Evolutionary conservation across 23 red algal genomes (phyloP), one percentile per base, ranked within the genome.

Genomic region (Cyanidiococcus yangmingshanensis): DNA sequence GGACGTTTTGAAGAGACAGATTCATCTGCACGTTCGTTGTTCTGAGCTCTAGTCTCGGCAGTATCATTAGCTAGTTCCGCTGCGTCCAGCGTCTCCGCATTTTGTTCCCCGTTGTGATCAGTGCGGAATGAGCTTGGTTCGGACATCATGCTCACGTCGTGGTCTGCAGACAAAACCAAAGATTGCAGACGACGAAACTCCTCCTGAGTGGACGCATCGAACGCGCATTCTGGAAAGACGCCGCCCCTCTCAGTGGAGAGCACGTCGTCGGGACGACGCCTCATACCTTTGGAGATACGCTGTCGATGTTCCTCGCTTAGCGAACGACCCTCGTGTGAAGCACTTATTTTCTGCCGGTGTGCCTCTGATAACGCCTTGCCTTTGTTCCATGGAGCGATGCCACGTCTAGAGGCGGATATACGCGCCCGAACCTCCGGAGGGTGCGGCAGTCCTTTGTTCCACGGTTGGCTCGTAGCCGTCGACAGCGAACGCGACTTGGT

Each of bases 361-460:
- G 15, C 63, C 63, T 71, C 63, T 35, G 63, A 71, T 29, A 71
- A 54, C 45, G 45, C 45, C 45, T 54, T 54, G 7, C 45, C 45
- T 54, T 54, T 54, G 21, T 54, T 71, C 63, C 63, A 71, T 35
- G 63, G n/a, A 12, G 63, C 63, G 12, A 7, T 25, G 7, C 63
- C 63, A 7, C 32, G 21, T 25, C 32, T 7, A 25, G 63, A 7
- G 12, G 21, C 63, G 3, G 12, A 12, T 25, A 71, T 71, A 3
- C 63, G 63, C 7, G 63, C 21, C n/a, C 63, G 63, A 25, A 71
- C 63, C 27, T 71, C 63, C 63, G 21, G n/a, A 12, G 63, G 32
- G 7, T 35, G 32, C 63, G 63, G 12, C 63, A 71, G 16, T 12
- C 63, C 63, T 25, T 35, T 25, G 27, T 71, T 71, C 63, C 63